Percentiles rank a stretch among this genome's conserved stretches.
Evolutionary conservation across 805 yeast genomes (phyloP).

Genomic region (Ogataea sp.): DNA sequence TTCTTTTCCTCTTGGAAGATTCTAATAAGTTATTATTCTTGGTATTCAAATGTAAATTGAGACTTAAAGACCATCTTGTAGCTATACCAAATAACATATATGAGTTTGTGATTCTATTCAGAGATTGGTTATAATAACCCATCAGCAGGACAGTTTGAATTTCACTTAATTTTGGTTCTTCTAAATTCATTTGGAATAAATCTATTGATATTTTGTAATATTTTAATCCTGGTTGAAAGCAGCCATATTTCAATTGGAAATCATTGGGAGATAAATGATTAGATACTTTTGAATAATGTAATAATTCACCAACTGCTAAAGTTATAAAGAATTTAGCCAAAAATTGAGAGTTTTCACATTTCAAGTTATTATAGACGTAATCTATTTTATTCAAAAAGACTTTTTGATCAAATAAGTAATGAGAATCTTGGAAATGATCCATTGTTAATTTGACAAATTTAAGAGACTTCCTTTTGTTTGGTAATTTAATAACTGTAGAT

Average conservation of each 20-base stretch:
- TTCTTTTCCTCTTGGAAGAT: slow-evolving; percentile 24
- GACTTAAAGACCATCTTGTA: slow-evolving; percentile 21
- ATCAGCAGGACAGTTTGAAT: slow-evolving; percentile 27
- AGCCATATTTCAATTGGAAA: not conserved
- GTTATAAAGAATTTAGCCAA: slow-evolving; percentile 12
- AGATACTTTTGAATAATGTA: slow-evolving; percentile 13
- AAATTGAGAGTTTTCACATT: slow-evolving; percentile 10
- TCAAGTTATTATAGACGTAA: slow-evolving; percentile 12
- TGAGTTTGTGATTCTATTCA: slow-evolving; percentile 28
- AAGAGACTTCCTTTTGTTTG: slow-evolving; percentile 9
- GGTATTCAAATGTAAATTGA: slow-evolving; percentile 24
- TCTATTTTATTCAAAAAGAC: slow-evolving; percentile 12
- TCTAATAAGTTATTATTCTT: slow-evolving; percentile 8
- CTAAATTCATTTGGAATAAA: slow-evolving; percentile 18
- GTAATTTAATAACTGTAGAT: slow-evolving; percentile 13
- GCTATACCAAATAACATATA: slow-evolving; percentile 28
- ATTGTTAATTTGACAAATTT: slow-evolving; percentile 12
- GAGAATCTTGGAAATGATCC: slow-evolving; percentile 12
- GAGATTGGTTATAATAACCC: slow-evolving; percentile 27
- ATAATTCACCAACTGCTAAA: slow-evolving; percentile 19
- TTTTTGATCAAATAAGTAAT: slow-evolving; percentile 15
- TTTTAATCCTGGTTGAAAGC: slow-evolving; percentile 19
- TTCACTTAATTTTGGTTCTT: slow-evolving; percentile 23
- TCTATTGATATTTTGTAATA: slow-evolving; percentile 20
- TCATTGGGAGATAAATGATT: slow-evolving; percentile 5